Percentiles rank a stretch among this genome's conserved stretches.
Evolutionary conservation across 352 stramenopile genomes (phyloP).

Genomic region (Pythium plurisporium): DNA sequence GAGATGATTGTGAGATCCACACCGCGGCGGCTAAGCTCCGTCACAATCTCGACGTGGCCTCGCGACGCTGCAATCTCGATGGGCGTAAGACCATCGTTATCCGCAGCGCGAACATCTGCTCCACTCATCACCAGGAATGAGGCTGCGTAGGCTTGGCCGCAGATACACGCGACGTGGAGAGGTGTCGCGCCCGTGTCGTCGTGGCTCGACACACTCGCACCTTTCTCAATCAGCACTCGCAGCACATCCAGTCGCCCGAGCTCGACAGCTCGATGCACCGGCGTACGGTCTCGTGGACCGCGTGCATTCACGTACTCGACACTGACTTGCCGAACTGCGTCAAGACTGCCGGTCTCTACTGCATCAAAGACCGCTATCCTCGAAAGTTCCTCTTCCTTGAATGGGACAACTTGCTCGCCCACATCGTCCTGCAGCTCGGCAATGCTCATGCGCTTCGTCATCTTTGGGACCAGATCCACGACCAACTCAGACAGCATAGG

Average conservation of each 20-base stretch:
- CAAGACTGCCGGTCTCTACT: background rate
- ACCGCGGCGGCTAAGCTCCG: background rate
- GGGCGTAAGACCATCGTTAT: background rate
- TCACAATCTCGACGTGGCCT: background rate
- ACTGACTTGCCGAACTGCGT: background rate
- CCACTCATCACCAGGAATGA: background rate
- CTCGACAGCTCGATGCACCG: background rate
- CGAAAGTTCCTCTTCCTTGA: background rate
- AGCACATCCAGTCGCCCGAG: background rate
- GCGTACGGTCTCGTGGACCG: background rate
- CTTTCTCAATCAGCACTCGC: background rate
- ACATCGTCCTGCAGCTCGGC: no score
- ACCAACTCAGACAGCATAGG: background rate
- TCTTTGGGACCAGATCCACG: background rate
- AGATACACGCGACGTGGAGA: conserved; percentile 1
- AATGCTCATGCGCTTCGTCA: no score
- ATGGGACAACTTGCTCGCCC: no score
- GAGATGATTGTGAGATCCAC: background rate
- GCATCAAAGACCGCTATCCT: background rate
- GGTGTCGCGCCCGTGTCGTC: background rate
- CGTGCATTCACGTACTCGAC: background rate
- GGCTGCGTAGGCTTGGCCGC: background rate
- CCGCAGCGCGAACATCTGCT: background rate
- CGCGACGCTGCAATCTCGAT: background rate
- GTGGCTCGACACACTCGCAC: background rate